Base-by-base conservation (phyloP, 164 flowering plant species). In the Echeveria elegans region DNA sequence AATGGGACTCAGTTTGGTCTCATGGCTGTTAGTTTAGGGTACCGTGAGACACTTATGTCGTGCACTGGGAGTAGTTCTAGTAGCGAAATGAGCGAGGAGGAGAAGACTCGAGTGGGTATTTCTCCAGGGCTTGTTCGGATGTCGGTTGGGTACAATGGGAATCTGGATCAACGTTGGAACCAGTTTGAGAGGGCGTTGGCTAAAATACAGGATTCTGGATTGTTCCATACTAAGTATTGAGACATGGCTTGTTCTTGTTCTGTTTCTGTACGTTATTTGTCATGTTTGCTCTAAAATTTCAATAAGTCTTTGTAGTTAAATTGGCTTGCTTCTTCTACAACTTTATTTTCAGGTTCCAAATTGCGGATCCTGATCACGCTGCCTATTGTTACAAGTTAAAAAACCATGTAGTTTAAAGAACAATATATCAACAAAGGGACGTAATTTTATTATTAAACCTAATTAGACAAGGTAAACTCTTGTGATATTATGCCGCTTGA, bases 1-100 rank as follows among this genome's bases (percentile, higher is more conserved):
- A 56, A 56, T 56, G 61, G 61, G 61, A 56, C 61, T 28, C 61
- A 56, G 32, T 56, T 56, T 28, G 61, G 61, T 6, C 32, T 56
- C 61, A 28, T 56, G 61, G 61, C 61, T 28, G 61, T 56, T 19
- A 56, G 61, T 6, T 28, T 56, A 32, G 61, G 61, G 23, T 94
- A 90, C 82, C 83, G 88, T 30, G 98, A 94, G 78, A 94, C 98
- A 2, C 86, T 94, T 26, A 91, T 94, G 96, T 94, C 98, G 0
- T 90, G 97, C 81, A 90, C 98, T 0, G 90, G 97, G 0, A 89
- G 90, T 56, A 56, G 61, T 28, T 26, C 61, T 26, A 56, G 61
- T 19, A 56, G 61, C 14, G 61, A 56, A 29, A 56, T 56, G 61
- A 56, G 61, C 32, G 61, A 56, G 61, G 61, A 56, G 32, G 61